Evolutionary conservation across 108 stramenopile genomes (phyloP), one percentile per base, ranked within the genome.

Genomic region (Nannochloropsis oceanica): DNA sequence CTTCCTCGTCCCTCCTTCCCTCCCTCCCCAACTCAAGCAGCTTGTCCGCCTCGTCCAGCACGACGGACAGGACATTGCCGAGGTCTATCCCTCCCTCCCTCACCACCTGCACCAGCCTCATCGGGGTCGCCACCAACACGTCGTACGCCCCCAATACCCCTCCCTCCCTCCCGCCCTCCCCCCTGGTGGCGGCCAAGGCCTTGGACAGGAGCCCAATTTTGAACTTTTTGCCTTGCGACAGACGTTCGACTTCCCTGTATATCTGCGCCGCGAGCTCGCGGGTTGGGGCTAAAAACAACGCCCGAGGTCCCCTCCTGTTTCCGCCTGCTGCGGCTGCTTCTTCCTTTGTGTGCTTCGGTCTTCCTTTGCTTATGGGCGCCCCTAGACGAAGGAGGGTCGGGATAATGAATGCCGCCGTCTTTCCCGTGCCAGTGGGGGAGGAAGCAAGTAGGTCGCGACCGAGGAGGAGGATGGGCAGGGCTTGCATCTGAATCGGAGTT

Each of bases 251-350:
- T 89, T 99, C 97, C 13, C 97, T 94, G 87, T 94, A 92, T 43
- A 90, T 43, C 93, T 87, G 84, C 93, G 93, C 89, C 91, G 86
- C 90, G 26, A 92, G 91, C 86, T 93, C 99, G 26, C 97, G 94
- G 0, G 99, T 99, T n/a, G 99, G 99, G 25, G 97, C 97, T 82
- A 98, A 91, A 44, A 98, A 92, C 27, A 98, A 86, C 79, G 95
- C 91, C 22, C 86, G 88, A 13, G 86, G 43, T 25, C 89, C 90
- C 14, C 18, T 26, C 44, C 84, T 18, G 26, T 22, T 20, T 14
- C 11, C n/a, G 25, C 43, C 9, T n/a, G 84, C 83, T 11, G 14
- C 81, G 43, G 73, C 46, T 85, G 81, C 80, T 82, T 84, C 86
- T 90, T 82, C 43, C 85, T 83, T 24, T 85, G 86, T 88, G 42